Evolutionary conservation across 2,329 filamentous ascomycete species (phyloP).

Genomic region (Aurifilum marmelostoma): DNA sequence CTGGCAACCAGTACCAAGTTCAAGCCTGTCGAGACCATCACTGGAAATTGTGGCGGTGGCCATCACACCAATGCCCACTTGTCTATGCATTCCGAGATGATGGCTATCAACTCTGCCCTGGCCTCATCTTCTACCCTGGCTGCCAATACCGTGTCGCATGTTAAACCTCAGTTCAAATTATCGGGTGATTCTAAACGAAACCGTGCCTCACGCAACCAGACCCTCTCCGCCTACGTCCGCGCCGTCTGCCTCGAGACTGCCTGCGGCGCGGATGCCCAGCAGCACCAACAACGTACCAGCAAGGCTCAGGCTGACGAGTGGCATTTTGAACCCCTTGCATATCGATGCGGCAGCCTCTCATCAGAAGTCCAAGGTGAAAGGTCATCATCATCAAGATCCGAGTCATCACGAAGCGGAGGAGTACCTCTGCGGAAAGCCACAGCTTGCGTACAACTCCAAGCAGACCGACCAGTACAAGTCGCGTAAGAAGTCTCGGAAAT

Average conservation of each 20-base stretch:
- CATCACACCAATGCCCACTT: constrained; percentile 47
- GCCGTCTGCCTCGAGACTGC: constrained; percentile 43
- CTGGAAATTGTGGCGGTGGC: constrained; percentile 35
- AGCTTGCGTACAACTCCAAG: constrained; percentile 34
- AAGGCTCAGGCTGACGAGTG: constrained; percentile 46
- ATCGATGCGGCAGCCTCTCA: constrained; percentile 40
- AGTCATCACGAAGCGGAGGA: constrained; percentile 25
- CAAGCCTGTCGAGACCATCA: constrained; percentile 42
- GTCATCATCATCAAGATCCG: constrained; percentile 35
- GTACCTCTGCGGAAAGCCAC: constrained; percentile 32
- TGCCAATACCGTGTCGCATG: constrained; percentile 45
- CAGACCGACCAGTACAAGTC: constrained; percentile 28
- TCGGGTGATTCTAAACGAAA: constrained; percentile 52
- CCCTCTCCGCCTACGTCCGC: constrained; percentile 49
- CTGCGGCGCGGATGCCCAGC: constrained; percentile 27
- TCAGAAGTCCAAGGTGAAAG: constrained; percentile 30
- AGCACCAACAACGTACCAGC: constrained; percentile 38
- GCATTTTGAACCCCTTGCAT: constrained; percentile 52
- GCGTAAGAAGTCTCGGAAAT: constrained; percentile 2
- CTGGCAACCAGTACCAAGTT: constrained; percentile 38
- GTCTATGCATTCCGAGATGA: constrained; percentile 60
- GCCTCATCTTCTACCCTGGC: constrained; percentile 47
- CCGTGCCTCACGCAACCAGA: constrained; percentile 45
- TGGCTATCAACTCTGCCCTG: constrained; percentile 56
- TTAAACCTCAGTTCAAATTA: constrained; percentile 56